These are phyloP conservation scores for Stephanodiscus minutulus DNA, from an alignment of 108 stramenopile genomes.

Conservation along the genomic window DNA sequence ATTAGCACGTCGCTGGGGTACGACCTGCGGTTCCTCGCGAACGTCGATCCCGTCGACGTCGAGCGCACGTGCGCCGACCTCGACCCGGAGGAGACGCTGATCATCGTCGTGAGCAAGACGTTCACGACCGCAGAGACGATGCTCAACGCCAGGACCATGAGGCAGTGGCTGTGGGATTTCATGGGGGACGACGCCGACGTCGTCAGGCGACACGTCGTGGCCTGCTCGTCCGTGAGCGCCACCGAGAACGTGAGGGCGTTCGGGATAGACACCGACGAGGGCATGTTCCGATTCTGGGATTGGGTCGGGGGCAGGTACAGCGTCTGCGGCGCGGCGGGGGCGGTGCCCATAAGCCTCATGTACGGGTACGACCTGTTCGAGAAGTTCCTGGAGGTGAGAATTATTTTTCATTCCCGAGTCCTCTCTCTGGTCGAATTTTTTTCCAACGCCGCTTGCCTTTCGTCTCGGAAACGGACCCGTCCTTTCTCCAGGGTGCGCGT, in stretches of 20 bases:
- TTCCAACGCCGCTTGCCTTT: no score
- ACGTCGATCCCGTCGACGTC: constrained; percentile 99
- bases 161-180: constrained; percentile 97
- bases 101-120: constrained; percentile 98
- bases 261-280: constrained; percentile 88
- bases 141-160: constrained; percentile 97
- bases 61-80: constrained; percentile 92
- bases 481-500: constrained; percentile 91
- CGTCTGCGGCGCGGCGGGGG: constrained; percentile 93
- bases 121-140: constrained; percentile 99
- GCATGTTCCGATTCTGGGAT: constrained; percentile 95
- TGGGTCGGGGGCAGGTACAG: constrained; percentile 97
- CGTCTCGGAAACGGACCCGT: no score
- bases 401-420: no score
- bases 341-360: constrained; percentile 90
- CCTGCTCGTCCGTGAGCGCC: constrained; percentile 80
- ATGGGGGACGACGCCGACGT: constrained; percentile 92
- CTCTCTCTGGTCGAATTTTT: no score
- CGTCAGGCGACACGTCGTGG: constrained; percentile 96
- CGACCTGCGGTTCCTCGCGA: constrained; percentile 92
- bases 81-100: constrained; percentile 90
- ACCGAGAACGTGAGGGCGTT: constrained; percentile 81
- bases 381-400: constrained; percentile 85
- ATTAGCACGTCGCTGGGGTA: constrained; percentile 86
- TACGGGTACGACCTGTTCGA: constrained; percentile 93